Conservation (phyloP, 257 asterid genomes). For the Nicotiana knightiana region DNA sequence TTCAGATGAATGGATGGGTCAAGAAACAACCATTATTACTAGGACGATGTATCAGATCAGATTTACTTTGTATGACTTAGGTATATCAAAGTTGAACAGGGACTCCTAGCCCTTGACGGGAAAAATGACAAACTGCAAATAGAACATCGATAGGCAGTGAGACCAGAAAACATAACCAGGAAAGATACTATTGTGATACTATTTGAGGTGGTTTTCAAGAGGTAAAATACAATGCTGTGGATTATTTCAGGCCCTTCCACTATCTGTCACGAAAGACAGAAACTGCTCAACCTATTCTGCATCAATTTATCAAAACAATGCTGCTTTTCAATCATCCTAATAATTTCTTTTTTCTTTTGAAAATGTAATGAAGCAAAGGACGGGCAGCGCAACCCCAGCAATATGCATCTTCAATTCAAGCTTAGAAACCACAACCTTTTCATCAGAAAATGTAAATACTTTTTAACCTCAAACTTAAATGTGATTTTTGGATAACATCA, state of each 20-base stretch:
- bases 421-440: background rate
- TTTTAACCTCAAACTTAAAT: background rate
- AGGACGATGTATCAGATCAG: background rate
- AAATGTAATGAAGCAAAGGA: too few species aligned
- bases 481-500: background rate
- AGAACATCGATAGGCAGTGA: background rate
- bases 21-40: background rate
- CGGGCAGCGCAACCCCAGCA: too few species aligned
- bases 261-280: background rate
- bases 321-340: background rate
- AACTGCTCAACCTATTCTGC: background rate
- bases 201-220: background rate
- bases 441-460: background rate
- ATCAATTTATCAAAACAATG: background rate
- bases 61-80: background rate
- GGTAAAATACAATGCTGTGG: background rate
- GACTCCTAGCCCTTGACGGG: background rate
- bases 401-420: background rate
- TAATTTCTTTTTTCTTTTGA: too few species aligned
- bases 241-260: background rate
- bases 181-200: too few species aligned
- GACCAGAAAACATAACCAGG: background rate
- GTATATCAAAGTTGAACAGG: background rate
- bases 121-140: background rate
- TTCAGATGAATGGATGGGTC: background rate